These are phyloP conservation scores for Acer saccharum DNA, from an alignment of 345 rosid species.

Conservation along the genomic window DNA sequence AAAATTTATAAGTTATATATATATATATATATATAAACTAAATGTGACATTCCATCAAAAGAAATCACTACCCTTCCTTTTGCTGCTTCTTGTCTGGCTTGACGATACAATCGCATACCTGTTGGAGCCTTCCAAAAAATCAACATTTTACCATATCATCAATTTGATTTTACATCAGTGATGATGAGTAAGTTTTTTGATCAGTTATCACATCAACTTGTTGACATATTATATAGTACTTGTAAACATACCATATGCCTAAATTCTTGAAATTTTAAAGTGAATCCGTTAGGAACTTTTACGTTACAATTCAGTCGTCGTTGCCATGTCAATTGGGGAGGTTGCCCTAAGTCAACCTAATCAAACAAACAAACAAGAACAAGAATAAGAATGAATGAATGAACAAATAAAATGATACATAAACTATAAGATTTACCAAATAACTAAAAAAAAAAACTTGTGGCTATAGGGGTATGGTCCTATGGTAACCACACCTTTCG, in stretches of 20 bases:
- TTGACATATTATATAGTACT: neutral
- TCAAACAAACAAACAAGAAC: neutral
- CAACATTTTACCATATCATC: neutral
- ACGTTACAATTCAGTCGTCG: conserved; percentile 42
- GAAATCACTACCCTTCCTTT: conserved; percentile 61
- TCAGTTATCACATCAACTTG: neutral
- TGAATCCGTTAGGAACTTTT: conserved; percentile 41
- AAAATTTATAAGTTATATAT: neutral
- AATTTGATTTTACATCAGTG: neutral
- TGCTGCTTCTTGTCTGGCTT: conserved; percentile 52
- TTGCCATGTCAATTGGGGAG: conserved; percentile 61
- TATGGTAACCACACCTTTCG: no score
- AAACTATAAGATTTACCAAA: no score
- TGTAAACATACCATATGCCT: conserved; percentile 52
- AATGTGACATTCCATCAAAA: neutral
- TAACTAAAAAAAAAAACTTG: no score
- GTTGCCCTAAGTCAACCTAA: conserved; percentile 45
- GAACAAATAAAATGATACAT: no score
- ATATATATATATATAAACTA: neutral
- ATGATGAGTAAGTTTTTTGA: neutral
- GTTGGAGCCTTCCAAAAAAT: conserved; percentile 49
- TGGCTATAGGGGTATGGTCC: no score
- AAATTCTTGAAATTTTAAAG: conserved; percentile 41
- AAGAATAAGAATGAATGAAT: no score
- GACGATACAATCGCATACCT: conserved; percentile 60